phyloP scores from a whole-genome alignment of 2,329 filamentous ascomycete genomes.

The Hortaea werneckii region DNA sequence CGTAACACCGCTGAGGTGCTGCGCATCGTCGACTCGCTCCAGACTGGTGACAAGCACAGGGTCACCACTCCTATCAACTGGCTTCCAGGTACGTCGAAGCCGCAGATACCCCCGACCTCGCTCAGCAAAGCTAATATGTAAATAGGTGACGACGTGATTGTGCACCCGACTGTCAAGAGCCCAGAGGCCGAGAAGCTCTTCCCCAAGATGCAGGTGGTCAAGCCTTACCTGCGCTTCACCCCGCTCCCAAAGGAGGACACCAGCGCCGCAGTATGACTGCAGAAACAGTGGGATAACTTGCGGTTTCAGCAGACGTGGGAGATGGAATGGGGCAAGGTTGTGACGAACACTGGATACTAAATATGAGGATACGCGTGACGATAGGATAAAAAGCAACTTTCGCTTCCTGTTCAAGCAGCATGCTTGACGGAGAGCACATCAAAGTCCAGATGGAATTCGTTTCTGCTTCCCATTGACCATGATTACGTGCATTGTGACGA shows the following conservation, averaged over 20 bases:
- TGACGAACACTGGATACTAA: conserved; percentile 6
- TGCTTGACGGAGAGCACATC: too few species aligned
- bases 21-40: conserved; percentile 42
- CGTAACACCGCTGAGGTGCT: conserved; percentile 45
- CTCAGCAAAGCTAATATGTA: background rate
- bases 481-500: too few species aligned
- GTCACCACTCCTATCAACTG: conserved; percentile 55
- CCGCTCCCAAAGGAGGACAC: conserved; percentile 50
- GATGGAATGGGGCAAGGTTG: conserved; percentile 9
- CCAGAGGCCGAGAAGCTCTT: conserved; percentile 50
- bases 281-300: conserved; percentile 5
- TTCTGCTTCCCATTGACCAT: too few species aligned
- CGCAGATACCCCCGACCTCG: too few species aligned
- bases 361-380: background rate
- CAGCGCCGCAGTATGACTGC: conserved; percentile 32
- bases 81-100: conserved; percentile 35
- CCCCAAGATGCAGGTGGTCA: conserved; percentile 50
- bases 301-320: conserved; percentile 10
- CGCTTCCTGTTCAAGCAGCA: background rate
- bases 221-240: conserved; percentile 52
- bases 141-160: conserved; percentile 47
- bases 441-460: too few species aligned
- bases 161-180: conserved; percentile 48
- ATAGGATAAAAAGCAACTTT: background rate
- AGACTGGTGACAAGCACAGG: conserved; percentile 49